Conservation (phyloP, 2,329 filamentous ascomycete genomes). For the Aspergillus japonicus region DNA sequence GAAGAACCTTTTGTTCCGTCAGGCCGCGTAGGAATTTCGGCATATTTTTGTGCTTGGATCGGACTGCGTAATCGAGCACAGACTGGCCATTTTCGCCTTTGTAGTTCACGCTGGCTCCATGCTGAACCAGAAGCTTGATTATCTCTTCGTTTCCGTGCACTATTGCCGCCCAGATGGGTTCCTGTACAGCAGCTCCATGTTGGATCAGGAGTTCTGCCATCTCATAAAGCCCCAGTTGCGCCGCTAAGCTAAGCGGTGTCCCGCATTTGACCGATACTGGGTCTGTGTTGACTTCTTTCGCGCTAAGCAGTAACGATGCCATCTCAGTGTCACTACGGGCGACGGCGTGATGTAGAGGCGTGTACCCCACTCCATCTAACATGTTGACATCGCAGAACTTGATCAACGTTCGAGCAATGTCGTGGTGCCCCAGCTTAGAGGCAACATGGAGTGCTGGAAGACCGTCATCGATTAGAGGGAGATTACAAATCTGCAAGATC, state of each 20-base stretch:
- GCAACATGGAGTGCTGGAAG: constrained; percentile 24
- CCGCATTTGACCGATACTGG: background rate
- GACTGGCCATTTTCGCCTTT: too few relatives aligned
- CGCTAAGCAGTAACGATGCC: background rate
- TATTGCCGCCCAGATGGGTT: too few relatives aligned
- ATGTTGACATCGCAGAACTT: background rate
- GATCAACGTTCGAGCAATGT: background rate
- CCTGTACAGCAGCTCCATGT: background rate
- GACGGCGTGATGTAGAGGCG: constrained; percentile 5
- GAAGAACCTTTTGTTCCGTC: too few relatives aligned
- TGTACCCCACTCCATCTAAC: background rate
- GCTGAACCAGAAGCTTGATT: too few relatives aligned
- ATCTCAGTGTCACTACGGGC: background rate
- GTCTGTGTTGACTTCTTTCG: background rate
- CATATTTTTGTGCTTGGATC: too few relatives aligned
- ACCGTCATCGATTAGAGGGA: constrained; percentile 19
- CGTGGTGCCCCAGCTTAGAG: constrained; percentile 13
- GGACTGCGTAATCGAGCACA: too few relatives aligned
- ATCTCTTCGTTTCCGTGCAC: too few relatives aligned
- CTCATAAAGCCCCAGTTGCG: background rate
- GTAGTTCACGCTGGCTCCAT: too few relatives aligned
- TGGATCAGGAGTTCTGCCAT: constrained; percentile 1
- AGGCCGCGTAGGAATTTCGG: too few relatives aligned
- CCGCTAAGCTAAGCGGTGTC: constrained; percentile 12
- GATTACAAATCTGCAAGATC: constrained; percentile 13